Evolutionary conservation across 2,329 filamentous ascomycete genomes (phyloP).

Genomic region (Aspergillus tubingensis): DNA sequence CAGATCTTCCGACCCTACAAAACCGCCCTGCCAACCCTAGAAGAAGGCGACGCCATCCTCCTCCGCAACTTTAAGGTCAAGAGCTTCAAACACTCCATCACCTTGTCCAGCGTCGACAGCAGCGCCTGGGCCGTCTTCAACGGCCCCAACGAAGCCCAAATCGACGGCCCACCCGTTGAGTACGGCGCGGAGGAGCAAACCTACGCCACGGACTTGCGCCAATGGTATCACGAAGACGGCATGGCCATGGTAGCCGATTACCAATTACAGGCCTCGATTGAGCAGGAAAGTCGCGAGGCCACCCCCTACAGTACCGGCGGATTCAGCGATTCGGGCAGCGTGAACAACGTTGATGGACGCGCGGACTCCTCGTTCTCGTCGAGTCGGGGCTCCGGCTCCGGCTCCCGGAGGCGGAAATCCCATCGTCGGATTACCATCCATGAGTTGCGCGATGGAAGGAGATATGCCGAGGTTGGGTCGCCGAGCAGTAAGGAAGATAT

Average conservation of each 20-base stretch:
- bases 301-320: constrained; percentile 28
- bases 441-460: constrained; percentile 45
- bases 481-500: constrained; percentile 41
- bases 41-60: constrained; percentile 46
- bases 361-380: constrained; percentile 28
- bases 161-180: constrained; percentile 44
- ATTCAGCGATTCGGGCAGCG: constrained; percentile 36
- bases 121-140: constrained; percentile 53
- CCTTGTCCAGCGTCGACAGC: constrained; percentile 43
- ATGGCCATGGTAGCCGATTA: constrained; percentile 38
- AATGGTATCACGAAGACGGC: constrained; percentile 46
- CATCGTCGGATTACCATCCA: constrained; percentile 44
- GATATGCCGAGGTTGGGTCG: constrained; percentile 45
- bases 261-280: constrained; percentile 38
- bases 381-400: constrained; percentile 17
- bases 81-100: constrained; percentile 41
- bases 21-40: constrained; percentile 39
- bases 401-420: constrained; percentile 32
- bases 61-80: constrained; percentile 51
- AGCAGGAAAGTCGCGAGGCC: constrained; percentile 30
- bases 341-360: constrained; percentile 25
- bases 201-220: constrained; percentile 37
- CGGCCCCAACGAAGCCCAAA: constrained; percentile 28
- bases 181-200: constrained; percentile 40
- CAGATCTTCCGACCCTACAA: constrained; percentile 47